These are phyloP conservation scores for Arabidopsis lyrata DNA, from an alignment of 441 rosid genomes.

Conservation along the genomic window DNA sequence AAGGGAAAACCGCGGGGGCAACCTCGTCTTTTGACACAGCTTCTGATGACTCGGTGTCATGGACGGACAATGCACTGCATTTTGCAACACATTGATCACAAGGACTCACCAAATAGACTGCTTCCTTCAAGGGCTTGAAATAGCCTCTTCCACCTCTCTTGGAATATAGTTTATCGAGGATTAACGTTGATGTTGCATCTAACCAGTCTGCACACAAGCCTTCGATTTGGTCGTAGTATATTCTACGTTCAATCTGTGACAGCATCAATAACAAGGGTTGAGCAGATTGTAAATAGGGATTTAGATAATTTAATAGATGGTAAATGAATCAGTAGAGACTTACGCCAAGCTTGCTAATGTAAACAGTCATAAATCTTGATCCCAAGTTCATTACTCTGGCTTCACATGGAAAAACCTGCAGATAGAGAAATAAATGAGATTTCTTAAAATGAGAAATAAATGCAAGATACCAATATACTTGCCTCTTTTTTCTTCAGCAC, in stretches of 20 bases:
- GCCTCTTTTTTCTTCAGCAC: slow-evolving; percentile 80
- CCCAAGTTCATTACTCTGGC: slow-evolving; percentile 91
- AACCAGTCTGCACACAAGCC: slow-evolving; percentile 85
- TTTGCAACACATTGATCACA: slow-evolving; percentile 48
- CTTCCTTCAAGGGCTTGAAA: slow-evolving; percentile 61
- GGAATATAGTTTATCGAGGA: slow-evolving; percentile 57
- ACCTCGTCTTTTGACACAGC: slow-evolving; percentile 37
- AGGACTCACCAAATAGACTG: slow-evolving; percentile 66
- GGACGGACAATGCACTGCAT: slow-evolving; percentile 34
- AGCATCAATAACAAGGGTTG: slow-evolving; percentile 8
- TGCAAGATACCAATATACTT: slow-evolving; percentile 23
- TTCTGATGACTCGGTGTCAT: slow-evolving; percentile 31
- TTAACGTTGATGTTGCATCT: slow-evolving; percentile 79
- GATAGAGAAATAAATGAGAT: slow-evolving; percentile 17
- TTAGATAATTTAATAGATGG: not conserved
- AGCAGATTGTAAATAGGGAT: not conserved
- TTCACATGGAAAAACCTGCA: slow-evolving; percentile 77
- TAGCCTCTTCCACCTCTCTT: slow-evolving; percentile 56
- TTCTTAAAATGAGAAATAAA: too few relatives aligned
- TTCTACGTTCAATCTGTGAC: slow-evolving; percentile 77
- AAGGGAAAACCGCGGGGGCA: slow-evolving; percentile 70
- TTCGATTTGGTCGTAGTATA: slow-evolving; percentile 83
- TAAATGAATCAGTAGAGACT: slow-evolving; percentile 47
- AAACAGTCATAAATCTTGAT: slow-evolving; percentile 87
- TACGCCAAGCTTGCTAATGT: slow-evolving; percentile 79